Conservation (phyloP, 208 protist species). For the Wallacemonas sp. region DNA sequence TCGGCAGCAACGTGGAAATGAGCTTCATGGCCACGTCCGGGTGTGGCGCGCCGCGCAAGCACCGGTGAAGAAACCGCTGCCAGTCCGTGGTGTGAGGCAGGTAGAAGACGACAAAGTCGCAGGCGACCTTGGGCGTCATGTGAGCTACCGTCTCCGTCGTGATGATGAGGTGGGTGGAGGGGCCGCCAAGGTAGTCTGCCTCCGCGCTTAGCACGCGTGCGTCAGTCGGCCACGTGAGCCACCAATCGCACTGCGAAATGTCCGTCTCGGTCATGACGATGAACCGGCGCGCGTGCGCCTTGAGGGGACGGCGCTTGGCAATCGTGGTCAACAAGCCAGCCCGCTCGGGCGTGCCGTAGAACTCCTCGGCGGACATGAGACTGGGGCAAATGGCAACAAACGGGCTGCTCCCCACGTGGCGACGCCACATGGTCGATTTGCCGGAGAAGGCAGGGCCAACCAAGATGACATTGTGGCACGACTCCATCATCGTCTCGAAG, state of each 20-base stretch:
- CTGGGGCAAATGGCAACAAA: constrained; percentile 53
- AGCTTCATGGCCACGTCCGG: constrained; percentile 30
- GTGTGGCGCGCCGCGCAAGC: constrained; percentile 30
- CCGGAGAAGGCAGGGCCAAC: constrained; percentile 71
- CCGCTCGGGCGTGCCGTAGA: constrained; percentile 56
- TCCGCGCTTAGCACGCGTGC: constrained; percentile 22
- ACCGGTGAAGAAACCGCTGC: constrained; percentile 40
- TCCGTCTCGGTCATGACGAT: constrained; percentile 52
- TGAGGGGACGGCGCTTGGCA: constrained; percentile 24
- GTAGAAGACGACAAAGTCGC: constrained; percentile 52
- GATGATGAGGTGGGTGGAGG: constrained; percentile 37
- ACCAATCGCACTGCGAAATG: constrained; percentile 26
- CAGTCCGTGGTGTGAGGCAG: constrained; percentile 37
- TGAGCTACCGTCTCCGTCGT: constrained; percentile 29
- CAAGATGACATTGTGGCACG: constrained; percentile 56
- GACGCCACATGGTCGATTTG: constrained; percentile 70
- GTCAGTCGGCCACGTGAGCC: constrained; percentile 27
- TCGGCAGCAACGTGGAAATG: constrained; percentile 43
- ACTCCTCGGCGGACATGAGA: constrained; percentile 60
- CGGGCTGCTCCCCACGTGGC: constrained; percentile 44
- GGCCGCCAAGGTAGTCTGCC: constrained; percentile 38
- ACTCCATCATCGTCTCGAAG: constrained; percentile 54
- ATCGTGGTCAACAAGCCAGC: constrained; percentile 48
- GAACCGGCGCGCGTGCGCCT: constrained; percentile 25
- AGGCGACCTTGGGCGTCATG: constrained; percentile 38